phyloP scores from a whole-genome alignment of 805 yeast genomes.

The Kuraishia cidri region DNA sequence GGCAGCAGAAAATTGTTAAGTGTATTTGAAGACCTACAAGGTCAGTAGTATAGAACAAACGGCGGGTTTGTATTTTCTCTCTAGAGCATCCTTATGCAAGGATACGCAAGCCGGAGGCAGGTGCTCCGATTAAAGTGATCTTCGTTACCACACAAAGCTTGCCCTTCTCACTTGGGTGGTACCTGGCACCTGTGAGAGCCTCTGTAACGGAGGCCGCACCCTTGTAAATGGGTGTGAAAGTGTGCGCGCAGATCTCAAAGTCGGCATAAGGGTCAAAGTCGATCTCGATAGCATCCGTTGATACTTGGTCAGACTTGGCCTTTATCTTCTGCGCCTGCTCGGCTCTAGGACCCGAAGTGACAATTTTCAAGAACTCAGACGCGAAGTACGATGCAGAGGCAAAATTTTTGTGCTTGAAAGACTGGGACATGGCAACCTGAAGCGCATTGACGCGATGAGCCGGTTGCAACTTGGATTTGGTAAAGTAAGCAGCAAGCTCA shows the following conservation, averaged over 20 bases:
- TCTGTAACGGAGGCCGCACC: slow-evolving; percentile 65
- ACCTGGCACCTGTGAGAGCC: slow-evolving; percentile 85
- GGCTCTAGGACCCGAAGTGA: slow-evolving; percentile 68
- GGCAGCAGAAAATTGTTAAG: too few species aligned
- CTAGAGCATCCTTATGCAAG: too few species aligned
- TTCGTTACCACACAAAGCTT: slow-evolving; percentile 66
- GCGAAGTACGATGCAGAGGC: slow-evolving; percentile 90
- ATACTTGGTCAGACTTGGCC: slow-evolving; percentile 67
- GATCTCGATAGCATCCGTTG: slow-evolving; percentile 81
- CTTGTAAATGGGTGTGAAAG: slow-evolving; percentile 82
- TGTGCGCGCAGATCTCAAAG: slow-evolving; percentile 81
- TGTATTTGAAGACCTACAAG: too few species aligned
- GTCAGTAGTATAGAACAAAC: too few species aligned
- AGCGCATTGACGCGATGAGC: slow-evolving; percentile 82
- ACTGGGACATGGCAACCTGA: slow-evolving; percentile 92
- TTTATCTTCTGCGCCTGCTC: slow-evolving; percentile 84
- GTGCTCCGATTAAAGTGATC: slow-evolving; percentile 79
- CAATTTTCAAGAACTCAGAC: slow-evolving; percentile 63
- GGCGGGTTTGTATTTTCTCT: too few species aligned
- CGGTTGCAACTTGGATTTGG: slow-evolving; percentile 72
- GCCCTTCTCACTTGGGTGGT: slow-evolving; percentile 72
- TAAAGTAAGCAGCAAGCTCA: slow-evolving; percentile 94
- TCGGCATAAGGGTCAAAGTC: slow-evolving; percentile 91
- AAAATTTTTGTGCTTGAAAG: slow-evolving; percentile 82
- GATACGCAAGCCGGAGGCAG: slow-evolving; percentile 81